A percentile compares a stretch with the other conserved stretches of the same genome.
phyloP scores from a whole-genome alignment of 305 asterid species.

The Fraxinus sp. region DNA sequence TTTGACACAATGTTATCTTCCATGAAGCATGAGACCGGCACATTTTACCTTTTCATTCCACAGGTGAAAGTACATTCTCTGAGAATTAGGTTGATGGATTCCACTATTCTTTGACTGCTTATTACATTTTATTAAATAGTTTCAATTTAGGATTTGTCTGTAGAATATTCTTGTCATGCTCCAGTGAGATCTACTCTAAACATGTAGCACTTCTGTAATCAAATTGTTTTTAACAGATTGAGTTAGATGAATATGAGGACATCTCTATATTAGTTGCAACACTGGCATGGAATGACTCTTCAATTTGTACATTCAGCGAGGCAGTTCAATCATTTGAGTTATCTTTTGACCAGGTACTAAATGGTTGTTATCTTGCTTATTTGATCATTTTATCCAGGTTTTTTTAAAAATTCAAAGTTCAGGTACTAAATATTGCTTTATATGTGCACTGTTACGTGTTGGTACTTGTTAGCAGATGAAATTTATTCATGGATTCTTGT shows the following conservation, averaged over 20 bases:
- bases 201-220: conserved; percentile 24
- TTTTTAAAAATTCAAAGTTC: conserved; percentile 5
- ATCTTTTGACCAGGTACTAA: conserved; percentile 69
- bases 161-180: not conserved
- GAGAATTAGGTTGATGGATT: conserved; percentile 1
- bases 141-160: conserved; percentile 13
- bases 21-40: conserved; percentile 58
- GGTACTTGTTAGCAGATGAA: not conserved
- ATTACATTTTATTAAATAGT: not conserved
- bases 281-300: conserved; percentile 77
- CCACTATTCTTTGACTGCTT: conserved; percentile 7
- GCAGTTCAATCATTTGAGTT: conserved; percentile 53
- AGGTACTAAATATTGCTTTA: not conserved
- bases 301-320: conserved; percentile 53
- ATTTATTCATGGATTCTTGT: not conserved
- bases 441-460: not conserved
- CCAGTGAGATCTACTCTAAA: conserved; percentile 5
- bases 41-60: conserved; percentile 74
- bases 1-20: conserved; percentile 47
- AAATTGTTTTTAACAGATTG: conserved; percentile 57
- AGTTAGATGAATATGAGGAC: conserved; percentile 72
- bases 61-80: conserved; percentile 48
- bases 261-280: conserved; percentile 62
- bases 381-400: not conserved
- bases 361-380: conserved; percentile 21